Percentiles rank a stretch among this genome's conserved stretches.
phyloP scores from a whole-genome alignment of 2,329 filamentous ascomycete genomes.

The Epichloe gansuensis region DNA sequence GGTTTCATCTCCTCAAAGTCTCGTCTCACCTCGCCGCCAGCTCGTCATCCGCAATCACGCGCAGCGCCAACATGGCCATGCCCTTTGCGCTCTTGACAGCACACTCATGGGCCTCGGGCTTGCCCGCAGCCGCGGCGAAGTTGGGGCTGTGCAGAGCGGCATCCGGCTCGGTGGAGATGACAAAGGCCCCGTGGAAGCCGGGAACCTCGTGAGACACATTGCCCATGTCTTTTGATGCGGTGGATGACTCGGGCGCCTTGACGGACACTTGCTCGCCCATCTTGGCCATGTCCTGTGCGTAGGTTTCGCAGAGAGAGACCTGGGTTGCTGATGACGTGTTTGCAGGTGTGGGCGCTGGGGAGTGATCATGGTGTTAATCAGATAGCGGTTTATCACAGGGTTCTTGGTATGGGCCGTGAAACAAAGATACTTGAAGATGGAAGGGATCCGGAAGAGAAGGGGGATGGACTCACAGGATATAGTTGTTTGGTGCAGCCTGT shows the following conservation, averaged over 20 bases:
- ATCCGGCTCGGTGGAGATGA: constrained; percentile 24
- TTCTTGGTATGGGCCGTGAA: background rate
- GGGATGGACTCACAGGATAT: constrained; percentile 18
- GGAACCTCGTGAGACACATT: constrained; percentile 37
- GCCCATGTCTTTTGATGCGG: constrained; percentile 37
- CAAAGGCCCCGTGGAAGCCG: constrained; percentile 35
- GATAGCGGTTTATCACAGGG: background rate
- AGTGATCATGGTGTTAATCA: background rate
- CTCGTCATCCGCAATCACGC: constrained; percentile 16
- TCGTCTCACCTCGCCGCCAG: background rate
- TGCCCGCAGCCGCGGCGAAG: constrained; percentile 33
- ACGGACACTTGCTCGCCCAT: constrained; percentile 25
- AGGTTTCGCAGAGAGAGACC: constrained; percentile 32
- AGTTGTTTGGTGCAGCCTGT: constrained; percentile 24
- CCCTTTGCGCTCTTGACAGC: constrained; percentile 33
- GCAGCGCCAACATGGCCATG: constrained; percentile 26
- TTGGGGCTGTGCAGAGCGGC: constrained; percentile 26
- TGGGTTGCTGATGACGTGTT: constrained; percentile 32
- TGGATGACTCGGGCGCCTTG: constrained; percentile 23
- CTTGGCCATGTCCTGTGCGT: constrained; percentile 30
- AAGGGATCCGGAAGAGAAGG: too few species aligned
- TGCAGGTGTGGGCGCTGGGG: constrained; percentile 26
- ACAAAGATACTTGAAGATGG: background rate
- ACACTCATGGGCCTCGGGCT: constrained; percentile 24
- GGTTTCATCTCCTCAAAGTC: background rate